Percentiles rank a stretch among this genome's conserved stretches.
phyloP scores from a whole-genome alignment of 495 filamentous ascomycete genomes.

The Pseudevernia furfuracea region DNA sequence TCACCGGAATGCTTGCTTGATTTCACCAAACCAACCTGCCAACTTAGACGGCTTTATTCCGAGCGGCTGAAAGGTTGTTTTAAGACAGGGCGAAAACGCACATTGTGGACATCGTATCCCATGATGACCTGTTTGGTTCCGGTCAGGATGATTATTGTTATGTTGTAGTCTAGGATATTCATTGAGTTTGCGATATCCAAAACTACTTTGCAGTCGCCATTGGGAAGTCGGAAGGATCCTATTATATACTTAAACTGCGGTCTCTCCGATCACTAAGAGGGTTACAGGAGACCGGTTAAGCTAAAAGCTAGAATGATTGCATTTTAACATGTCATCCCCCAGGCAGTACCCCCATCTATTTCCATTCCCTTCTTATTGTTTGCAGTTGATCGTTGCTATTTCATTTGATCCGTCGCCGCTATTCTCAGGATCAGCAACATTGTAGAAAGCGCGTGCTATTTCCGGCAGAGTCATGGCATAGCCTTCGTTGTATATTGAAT shows the following conservation, averaged over 20 bases:
- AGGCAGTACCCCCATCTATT: no score
- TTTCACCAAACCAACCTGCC: no score
- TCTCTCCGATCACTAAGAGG: constrained; percentile 14
- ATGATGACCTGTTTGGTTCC: no score
- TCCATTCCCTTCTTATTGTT: no score
- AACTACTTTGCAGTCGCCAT: constrained; percentile 18
- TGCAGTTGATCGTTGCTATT: no score
- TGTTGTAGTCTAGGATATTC: constrained; percentile 9
- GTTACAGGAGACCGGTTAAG: not conserved
- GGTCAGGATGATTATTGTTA: no score
- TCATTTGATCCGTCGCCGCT: not conserved
- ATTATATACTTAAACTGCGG: constrained; percentile 14
- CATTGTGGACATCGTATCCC: no score
- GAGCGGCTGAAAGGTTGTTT: no score
- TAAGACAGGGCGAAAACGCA: no score
- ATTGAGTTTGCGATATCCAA: not conserved
- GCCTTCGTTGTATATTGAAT: constrained; percentile 8
- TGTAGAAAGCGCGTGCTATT: constrained; percentile 7
- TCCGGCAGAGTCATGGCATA: constrained; percentile 11
- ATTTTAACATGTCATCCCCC: no score
- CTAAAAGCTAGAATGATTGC: not conserved
- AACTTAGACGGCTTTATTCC: no score
- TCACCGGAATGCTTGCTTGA: no score
- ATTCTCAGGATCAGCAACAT: not conserved
- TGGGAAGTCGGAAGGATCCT: constrained; percentile 9